Evolutionary conservation across 208 protist species (phyloP).

Genomic region (Trypanosoma mega): DNA sequence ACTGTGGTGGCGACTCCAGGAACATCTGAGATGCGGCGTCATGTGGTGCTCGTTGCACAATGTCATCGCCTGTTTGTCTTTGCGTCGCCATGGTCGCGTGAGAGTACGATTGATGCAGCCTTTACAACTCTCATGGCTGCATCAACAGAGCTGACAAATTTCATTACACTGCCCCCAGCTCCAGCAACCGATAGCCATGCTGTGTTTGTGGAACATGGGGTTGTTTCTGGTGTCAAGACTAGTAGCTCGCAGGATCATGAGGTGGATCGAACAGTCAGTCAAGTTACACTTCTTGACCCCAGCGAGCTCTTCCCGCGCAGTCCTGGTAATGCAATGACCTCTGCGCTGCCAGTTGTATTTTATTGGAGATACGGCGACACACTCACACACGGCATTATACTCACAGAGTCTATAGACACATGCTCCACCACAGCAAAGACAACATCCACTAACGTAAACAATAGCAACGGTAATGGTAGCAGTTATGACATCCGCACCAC

Average conservation of each 20-base stretch:
- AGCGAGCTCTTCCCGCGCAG: not conserved
- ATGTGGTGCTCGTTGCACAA: conserved; percentile 38
- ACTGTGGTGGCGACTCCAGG: conserved; percentile 1
- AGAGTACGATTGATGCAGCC: not conserved
- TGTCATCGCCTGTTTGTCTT: conserved; percentile 43
- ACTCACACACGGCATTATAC: conserved; percentile 41
- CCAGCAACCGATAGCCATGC: not conserved
- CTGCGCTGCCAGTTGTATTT: conserved; percentile 20
- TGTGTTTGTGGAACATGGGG: too few species aligned
- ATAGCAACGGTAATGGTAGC: too few species aligned
- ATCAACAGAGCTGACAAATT: not conserved
- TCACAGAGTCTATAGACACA: too few species aligned
- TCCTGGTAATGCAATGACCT: not conserved
- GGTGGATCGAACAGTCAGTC: not conserved
- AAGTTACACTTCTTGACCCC: not conserved
- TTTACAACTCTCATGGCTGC: conserved; percentile 2
- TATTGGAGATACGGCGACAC: conserved; percentile 48
- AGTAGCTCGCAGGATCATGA: too few species aligned
- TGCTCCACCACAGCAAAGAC: too few species aligned
- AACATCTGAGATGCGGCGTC: not conserved
- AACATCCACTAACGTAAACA: too few species aligned
- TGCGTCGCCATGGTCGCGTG: conserved; percentile 8
- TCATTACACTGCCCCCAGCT: not conserved
- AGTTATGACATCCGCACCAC: too few species aligned
- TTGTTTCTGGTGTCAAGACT: too few species aligned